These are phyloP conservation scores for Saccharomycopsis fermentans DNA, from an alignment of 805 yeast species.

Conservation along the genomic window DNA sequence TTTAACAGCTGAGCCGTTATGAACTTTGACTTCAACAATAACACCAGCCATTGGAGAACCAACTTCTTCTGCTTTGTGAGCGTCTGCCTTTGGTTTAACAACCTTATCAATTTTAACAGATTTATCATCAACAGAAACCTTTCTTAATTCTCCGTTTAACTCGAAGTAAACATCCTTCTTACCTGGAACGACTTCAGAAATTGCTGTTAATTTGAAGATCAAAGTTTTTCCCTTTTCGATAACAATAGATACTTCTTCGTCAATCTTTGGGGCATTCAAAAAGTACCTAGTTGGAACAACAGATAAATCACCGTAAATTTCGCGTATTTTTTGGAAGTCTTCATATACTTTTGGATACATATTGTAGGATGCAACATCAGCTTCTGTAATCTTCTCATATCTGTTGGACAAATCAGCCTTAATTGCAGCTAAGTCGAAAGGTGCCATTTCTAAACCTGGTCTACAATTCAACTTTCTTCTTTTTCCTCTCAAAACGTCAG, in stretches of 20 bases:
- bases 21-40: conserved; percentile 86
- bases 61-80: conserved; percentile 78
- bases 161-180: conserved; percentile 94
- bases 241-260: conserved; percentile 80
- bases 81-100: conserved; percentile 83
- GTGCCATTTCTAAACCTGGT: conserved; percentile 86
- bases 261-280: conserved; percentile 76
- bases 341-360: conserved; percentile 99
- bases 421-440: conserved; percentile 66
- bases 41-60: conserved; percentile 99
- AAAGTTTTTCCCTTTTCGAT: conserved; percentile 93
- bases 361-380: conserved; percentile 88
- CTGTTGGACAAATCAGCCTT: conserved; percentile 64
- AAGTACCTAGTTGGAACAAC: conserved; percentile 90
- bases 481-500: conserved; percentile 83
- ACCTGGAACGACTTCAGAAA: conserved; percentile 84
- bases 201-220: conserved; percentile 83
- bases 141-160: conserved; percentile 96
- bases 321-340: conserved; percentile 62
- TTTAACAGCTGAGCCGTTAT: conserved; percentile 79
- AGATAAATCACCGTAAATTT: conserved; percentile 83
- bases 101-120: conserved; percentile 76
- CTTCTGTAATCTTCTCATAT: conserved; percentile 73
- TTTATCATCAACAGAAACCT: conserved; percentile 85
- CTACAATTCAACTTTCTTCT: conserved; percentile 81